Base-by-base conservation (phyloP, 192 early-diverging fungal species). In the Coemansia sp. region DNA sequence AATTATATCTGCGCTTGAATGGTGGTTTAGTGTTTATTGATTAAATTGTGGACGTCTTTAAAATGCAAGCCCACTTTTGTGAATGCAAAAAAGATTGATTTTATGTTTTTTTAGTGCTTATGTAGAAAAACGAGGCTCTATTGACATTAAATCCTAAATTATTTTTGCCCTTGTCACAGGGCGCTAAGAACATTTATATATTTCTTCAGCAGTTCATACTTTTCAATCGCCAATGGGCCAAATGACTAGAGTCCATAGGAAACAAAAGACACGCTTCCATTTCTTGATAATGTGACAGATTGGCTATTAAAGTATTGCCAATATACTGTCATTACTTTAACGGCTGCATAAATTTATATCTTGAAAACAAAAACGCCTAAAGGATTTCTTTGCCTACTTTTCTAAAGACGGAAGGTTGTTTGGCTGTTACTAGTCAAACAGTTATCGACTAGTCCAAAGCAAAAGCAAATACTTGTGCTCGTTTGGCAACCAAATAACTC, bases 181-280 rank as follows among this genome's bases (percentile, higher is more conserved):
- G 0, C 32, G 32, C 4, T 1, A 32, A 32, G 32, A 4, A 32
- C 32, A 2, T 32, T 32, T 32, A 32, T 32, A 26, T 26, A 32
- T 32, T 54, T 54, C 1, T 26, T 0, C 21, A 54, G 19, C 12
- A 41, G 39, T 59, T 59, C 57, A 38, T 15, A 59, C 18, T 59
- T 59, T 39, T 40, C 21, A 59, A 40, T 59, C 57, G 26, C n/a
- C 38, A 59, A 59, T 59, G 38, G 13, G 23, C 52, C 52, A 32
- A 23, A 19, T 54, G 52, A 54, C 52, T 26, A 54, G 10, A 26
- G 9, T 54, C 52, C 12, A 54, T 54, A 23, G 52, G 9, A 54
- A 26, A 21, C 23, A 23, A 54, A 19, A 26, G 52, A 54, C 21
- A 54, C 23, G 8, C 11, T 9, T 54, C 21, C 52, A 26, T 26